Evolutionary conservation across 2,329 filamentous ascomycete genomes (phyloP).

Genomic region (Ceratocystis diversiconidia): DNA sequence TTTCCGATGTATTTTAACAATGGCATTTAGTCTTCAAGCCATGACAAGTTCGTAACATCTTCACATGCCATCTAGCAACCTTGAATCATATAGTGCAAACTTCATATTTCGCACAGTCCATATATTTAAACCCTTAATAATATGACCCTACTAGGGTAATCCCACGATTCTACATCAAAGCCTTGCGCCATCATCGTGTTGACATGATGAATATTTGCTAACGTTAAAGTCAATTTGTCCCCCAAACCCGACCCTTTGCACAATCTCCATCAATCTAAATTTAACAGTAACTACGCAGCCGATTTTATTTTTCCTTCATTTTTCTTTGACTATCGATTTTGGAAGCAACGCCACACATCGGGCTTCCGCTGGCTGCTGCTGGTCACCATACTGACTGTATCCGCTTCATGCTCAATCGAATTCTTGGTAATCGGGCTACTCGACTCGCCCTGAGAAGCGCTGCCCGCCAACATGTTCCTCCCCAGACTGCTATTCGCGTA

Average conservation of each 20-base stretch:
- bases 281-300: too few relatives aligned
- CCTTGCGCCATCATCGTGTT: neutral
- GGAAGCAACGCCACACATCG: neutral
- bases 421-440: conserved; percentile 14
- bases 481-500: conserved; percentile 15
- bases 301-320: too few relatives aligned
- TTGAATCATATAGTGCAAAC: neutral
- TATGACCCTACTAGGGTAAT: neutral
- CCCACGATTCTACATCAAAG: neutral
- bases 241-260: too few relatives aligned
- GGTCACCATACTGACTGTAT: neutral
- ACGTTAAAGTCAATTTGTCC: too few relatives aligned
- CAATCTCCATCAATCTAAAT: too few relatives aligned
- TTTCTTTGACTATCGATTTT: neutral
- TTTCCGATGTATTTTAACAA: too few relatives aligned
- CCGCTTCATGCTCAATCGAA: conserved; percentile 9
- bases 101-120: neutral
- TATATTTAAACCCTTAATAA: neutral
- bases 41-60: neutral
- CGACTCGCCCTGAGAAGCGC: conserved; percentile 16
- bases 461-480: conserved; percentile 13
- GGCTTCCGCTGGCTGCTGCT: neutral
- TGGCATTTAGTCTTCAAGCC: too few relatives aligned
- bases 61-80: neutral
- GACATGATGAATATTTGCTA: too few relatives aligned